These are phyloP conservation scores for Vigna unguiculata DNA, from an alignment of 306 rosid genomes.

Conservation along the genomic window DNA sequence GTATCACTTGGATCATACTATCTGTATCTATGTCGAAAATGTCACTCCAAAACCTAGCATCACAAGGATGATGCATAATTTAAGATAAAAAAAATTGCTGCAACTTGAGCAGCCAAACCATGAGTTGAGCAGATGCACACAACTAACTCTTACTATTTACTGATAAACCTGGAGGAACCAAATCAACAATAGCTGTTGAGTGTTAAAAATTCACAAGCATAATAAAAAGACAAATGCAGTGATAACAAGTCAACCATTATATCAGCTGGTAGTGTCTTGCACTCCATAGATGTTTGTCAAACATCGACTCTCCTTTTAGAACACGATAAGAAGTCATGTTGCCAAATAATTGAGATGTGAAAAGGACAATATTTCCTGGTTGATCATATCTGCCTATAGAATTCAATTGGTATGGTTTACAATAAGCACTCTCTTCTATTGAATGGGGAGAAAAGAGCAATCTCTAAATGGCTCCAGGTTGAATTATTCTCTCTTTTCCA, in stretches of 20 bases:
- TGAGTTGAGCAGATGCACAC: constrained; percentile 34
- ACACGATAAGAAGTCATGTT: not conserved
- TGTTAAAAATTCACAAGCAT: constrained; percentile 23
- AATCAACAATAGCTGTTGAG: constrained; percentile 19
- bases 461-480: not conserved
- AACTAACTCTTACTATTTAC: constrained; percentile 47
- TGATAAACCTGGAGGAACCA: constrained; percentile 70
- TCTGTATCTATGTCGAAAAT: constrained; percentile 7
- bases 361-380: not conserved
- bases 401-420: constrained; percentile 24
- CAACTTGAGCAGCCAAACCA: constrained; percentile 42
- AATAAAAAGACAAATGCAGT: constrained; percentile 3
- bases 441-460: not conserved
- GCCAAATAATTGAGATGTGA: constrained; percentile 17
- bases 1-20: constrained; percentile 34
- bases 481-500: constrained; percentile 19
- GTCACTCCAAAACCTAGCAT: constrained; percentile 22
- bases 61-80: constrained; percentile 5
- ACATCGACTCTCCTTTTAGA: constrained; percentile 15
- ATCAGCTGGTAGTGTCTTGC: not conserved
- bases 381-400: not conserved
- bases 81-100: constrained; percentile 6
- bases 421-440: constrained; percentile 11
- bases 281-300: constrained; percentile 1
- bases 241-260: constrained; percentile 19